Conservation (phyloP, 75 land plant genomes). For the Chamaecyparis obtusa region DNA sequence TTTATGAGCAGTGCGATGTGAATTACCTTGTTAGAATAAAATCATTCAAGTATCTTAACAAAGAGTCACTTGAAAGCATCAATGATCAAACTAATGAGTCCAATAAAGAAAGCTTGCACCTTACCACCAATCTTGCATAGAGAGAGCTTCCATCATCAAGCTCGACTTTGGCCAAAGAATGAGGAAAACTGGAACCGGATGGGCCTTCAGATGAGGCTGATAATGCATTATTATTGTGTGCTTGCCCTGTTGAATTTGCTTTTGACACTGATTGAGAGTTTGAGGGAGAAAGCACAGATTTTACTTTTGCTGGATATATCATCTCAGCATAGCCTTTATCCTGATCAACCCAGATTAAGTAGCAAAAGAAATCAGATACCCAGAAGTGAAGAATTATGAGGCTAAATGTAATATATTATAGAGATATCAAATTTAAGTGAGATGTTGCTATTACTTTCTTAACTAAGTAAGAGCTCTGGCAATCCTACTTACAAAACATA, state of each 20-base stretch:
- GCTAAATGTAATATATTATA: not conserved
- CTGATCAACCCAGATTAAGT: slow-evolving; percentile 20
- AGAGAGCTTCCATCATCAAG: slow-evolving; percentile 68
- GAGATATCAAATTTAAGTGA: not conserved
- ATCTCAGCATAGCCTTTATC: slow-evolving; percentile 28
- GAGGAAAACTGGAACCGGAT: not conserved
- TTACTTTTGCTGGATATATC: slow-evolving; percentile 40
- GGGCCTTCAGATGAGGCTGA: not conserved
- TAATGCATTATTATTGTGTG: not conserved
- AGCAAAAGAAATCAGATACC: not conserved
- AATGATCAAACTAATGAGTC: not conserved
- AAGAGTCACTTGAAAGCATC: not conserved
- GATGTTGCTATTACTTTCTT: not conserved
- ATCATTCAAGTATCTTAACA: not conserved
- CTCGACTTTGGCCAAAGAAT: slow-evolving; percentile 59
- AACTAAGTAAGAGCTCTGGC: not conserved
- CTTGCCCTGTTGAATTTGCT: not conserved
- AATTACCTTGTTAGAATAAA: not conserved
- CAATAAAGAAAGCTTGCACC: slow-evolving; percentile 6
- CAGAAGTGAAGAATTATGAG: not conserved
- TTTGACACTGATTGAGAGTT: not conserved
- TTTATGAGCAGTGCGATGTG: not conserved
- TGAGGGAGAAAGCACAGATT: slow-evolving; percentile 24
- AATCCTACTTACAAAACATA: not conserved
- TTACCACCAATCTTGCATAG: slow-evolving; percentile 88